A percentile compares a stretch with the other conserved stretches of the same genome.
Conservation (phyloP, 768 basidiomycete genomes). For the Boletales sp. region DNA sequence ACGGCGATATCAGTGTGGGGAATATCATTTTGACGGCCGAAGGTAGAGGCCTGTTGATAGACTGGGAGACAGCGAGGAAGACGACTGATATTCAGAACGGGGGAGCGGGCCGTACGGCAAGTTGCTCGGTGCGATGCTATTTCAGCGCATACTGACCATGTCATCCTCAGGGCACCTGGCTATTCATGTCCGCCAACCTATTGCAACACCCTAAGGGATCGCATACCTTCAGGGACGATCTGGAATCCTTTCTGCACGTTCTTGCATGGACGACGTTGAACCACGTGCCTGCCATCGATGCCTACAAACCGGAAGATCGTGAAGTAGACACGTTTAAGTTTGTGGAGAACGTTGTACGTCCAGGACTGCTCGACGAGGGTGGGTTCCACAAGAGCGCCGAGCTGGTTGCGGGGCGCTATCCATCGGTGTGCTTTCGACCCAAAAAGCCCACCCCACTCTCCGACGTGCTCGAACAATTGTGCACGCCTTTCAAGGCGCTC, state of each 20-base stretch:
- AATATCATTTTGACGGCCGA: constrained; percentile 22
- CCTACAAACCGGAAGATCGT: background rate
- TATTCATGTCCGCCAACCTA: constrained; percentile 11
- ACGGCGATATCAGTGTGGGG: constrained; percentile 27
- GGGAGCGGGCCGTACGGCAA: background rate
- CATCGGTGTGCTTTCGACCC: no score
- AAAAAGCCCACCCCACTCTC: no score
- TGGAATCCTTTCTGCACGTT: constrained; percentile 30
- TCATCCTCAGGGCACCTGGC: constrained; percentile 3
- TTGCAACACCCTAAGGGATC: constrained; percentile 12
- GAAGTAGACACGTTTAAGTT: background rate
- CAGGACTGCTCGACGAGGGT: no score
- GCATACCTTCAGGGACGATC: constrained; percentile 27
- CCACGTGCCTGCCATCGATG: background rate
- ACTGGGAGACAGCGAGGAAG: constrained; percentile 22
- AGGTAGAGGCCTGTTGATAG: constrained; percentile 18
- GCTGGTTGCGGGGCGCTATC: no score
- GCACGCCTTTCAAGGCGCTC: no score
- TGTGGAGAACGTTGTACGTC: background rate
- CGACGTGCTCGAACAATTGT: no score
- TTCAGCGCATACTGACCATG: background rate
- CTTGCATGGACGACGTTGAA: background rate
- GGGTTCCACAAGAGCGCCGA: no score
- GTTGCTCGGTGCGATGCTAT: background rate
- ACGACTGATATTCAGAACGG: background rate